Evolutionary conservation across 495 filamentous ascomycete genomes (phyloP), one percentile per base, ranked within the genome.

Genomic region (Trichoderma asperelloides): DNA sequence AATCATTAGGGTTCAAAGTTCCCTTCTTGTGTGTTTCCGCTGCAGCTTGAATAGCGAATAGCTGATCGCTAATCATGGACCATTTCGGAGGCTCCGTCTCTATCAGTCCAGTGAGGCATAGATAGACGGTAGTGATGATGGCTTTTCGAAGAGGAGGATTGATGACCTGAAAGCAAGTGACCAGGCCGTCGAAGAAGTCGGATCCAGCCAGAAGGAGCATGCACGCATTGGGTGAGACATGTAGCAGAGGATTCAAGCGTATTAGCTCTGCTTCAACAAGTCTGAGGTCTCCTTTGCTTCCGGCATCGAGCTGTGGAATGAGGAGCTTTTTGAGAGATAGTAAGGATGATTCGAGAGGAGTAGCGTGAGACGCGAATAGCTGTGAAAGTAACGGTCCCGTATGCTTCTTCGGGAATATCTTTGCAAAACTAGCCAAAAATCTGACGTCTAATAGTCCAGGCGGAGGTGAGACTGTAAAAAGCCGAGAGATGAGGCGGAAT

Each of bases 161-260:
- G 69, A 80, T 83, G 63, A 86, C 77, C 55, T 80, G 84, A 75
- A 90, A 96, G 64, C 85, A 85, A 68, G 80, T 83, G 40, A 83
- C 78, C 16, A 96, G 78, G 3, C 88, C 86, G 72, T 97, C 93
- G 15, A 96, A 72, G 71, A 93, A 93, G 74, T 96, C 93, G 62
- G 90, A 91, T 21, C 93, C 93, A 1, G 87, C 87, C 74, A 96
- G 82, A 62, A 96, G 87, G 71, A 88, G 87, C n/a, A 73, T 72
- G 16, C 82, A 83, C 33, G 79, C 75, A 5, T 82, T 76, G 0
- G 83, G 79, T 6, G 83, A 88, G 11, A 76, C 74, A 65, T 82
- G 78, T 3, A 89, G 74, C 1, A 90, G 74, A 62, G 81, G 77
- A 64, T 83, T 83, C 0, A 84, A 69, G 37, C 76, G 71, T 64